Evolutionary conservation across 2,329 filamentous ascomycete species (phyloP), one percentile per base, ranked within the genome.

Genomic region (Phaeoacremonium minimum): DNA sequence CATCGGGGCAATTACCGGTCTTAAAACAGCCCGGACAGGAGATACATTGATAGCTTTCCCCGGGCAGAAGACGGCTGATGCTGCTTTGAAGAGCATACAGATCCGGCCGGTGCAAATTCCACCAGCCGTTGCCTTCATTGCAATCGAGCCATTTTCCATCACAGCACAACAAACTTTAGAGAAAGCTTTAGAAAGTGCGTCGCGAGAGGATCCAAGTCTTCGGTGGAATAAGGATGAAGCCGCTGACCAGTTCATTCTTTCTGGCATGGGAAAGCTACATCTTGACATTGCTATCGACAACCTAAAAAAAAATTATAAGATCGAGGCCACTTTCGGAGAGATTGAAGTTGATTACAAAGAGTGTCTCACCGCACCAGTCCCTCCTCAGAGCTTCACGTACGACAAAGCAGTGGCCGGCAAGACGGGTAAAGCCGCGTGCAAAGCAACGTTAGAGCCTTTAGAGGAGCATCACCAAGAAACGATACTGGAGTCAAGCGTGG

Each of bases 311-410:
- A 88, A 95, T 53, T 83, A 96, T 63, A 95, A 93, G 57, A 88
- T 74, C 70, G 59, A 95, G 79, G 73, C 89, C 71, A 44, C 81
- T 66, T 95, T 95, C 69, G 90, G 91, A 11, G 83, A 81, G 36
- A 95, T 98, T 44, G 87, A 95, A 50, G 95, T 98, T 42, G 89
- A 94, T 47, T 98, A 97, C 62, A 84, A 94, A 37, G 93, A 98
- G 63, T 84, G 82, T 32, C 67, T 93, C 8, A 77, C 80, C 0
- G 66, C 67, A 4, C 51, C 71, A 1, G 83, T 81, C 1, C 55
- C 57, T 0, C 63, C 75, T 0, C 72, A 81, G 26, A 77, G 73
- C 16, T 74, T 76, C 35, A 65, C 80, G 5, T 89, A 89, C 52
- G 88, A 96, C 49, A 83, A 82, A 30, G 79, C 85, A 5, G 78